phyloP scores from a whole-genome alignment of 2,329 filamentous ascomycete species.

The Penicillium griseofulvum region DNA sequence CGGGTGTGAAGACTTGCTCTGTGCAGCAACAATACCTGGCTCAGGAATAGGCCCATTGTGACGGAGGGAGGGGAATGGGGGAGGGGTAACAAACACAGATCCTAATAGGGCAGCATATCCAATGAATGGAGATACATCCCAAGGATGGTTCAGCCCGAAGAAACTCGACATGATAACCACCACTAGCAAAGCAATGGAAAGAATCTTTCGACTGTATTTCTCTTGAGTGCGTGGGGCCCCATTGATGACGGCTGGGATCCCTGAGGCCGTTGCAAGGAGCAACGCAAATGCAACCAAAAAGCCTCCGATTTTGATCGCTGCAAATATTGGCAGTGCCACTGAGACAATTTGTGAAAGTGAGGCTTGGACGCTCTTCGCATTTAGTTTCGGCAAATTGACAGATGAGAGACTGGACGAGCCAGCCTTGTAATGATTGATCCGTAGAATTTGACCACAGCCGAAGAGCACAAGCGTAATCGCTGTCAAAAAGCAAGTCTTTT shows the following conservation, averaged over 20 bases:
- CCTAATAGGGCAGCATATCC: constrained; percentile 49
- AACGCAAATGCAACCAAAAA: constrained; percentile 53
- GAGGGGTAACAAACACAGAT: constrained; percentile 50
- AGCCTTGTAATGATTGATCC: constrained; percentile 10
- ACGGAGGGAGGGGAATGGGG: constrained; percentile 39
- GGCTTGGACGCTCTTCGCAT: constrained; percentile 11
- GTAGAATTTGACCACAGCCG: constrained; percentile 27
- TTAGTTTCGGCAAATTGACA: constrained; percentile 19
- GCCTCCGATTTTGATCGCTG: constrained; percentile 55
- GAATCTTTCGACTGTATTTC: constrained; percentile 28
- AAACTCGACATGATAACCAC: constrained; percentile 26
- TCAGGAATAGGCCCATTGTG: constrained; percentile 21
- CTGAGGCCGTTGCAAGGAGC: constrained; percentile 48
- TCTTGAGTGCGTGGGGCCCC: constrained; percentile 14
- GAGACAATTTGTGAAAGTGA: constrained; percentile 39
- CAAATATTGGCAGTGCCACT: constrained; percentile 55
- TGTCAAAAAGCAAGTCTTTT: constrained; percentile 28
- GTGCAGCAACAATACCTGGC: constrained; percentile 22
- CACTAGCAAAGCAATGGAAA: constrained; percentile 27
- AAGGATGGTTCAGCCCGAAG: constrained; percentile 30
- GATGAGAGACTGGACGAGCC: constrained; percentile 2
- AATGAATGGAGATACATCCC: constrained; percentile 40
- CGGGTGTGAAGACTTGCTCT: constrained; percentile 10
- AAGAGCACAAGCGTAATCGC: constrained; percentile 34
- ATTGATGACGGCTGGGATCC: constrained; percentile 35